Evolutionary conservation across 1,139 yeast species (phyloP), one percentile per base, ranked within the genome.

Genomic region (Hemisphaericaspora subhashii): DNA sequence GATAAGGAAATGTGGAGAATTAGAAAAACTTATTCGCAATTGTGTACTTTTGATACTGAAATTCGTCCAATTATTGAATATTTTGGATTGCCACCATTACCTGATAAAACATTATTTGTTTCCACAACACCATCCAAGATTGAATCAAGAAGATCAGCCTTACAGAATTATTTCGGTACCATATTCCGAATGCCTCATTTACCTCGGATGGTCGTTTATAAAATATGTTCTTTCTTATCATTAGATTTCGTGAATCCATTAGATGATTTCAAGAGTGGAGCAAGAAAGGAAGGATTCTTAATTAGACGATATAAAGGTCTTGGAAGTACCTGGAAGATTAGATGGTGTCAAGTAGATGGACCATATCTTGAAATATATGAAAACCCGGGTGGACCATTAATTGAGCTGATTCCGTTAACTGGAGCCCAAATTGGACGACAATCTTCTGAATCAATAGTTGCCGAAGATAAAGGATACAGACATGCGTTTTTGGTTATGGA

Each of bases 401-500:
- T 72, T n/a, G 92, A 86, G 41, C 68, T 72, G 10, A 77, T 86
- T 11, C 67, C 69, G 39, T 60, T 87, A n/a, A 62, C 64, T 15
- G 78, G 79, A 3, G 73, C 86, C 2, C 80, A 79, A 41, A 78
- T 85, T 40, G 89, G 87, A 21, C 66, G 84, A 41, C 86, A 83
- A 48, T 74, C 82, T 1, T 48, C 57, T n/a, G 80, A 78, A 46
- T 57, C 72, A 2, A n/a, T n/a, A n/a, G 77, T 78, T 2, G 85
- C 85, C 18, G 87, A 81, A 50, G 87, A 79, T 40, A 76, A 78
- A 43, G 88, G 90, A 2, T 83, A 82, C 40, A 70, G 87, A 41
- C 90, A 86, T 63, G 95, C 92, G 0, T 84, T 88, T 54, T 68
- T 84, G 29, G 67, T 88, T 1, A 68, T 78, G 64, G 96, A 87